A percentile compares a stretch with the other conserved stretches of the same genome.
These are phyloP conservation scores for Coemansia aciculifera DNA, from an alignment of 192 early-diverging fungal genomes.

Conservation along the genomic window DNA sequence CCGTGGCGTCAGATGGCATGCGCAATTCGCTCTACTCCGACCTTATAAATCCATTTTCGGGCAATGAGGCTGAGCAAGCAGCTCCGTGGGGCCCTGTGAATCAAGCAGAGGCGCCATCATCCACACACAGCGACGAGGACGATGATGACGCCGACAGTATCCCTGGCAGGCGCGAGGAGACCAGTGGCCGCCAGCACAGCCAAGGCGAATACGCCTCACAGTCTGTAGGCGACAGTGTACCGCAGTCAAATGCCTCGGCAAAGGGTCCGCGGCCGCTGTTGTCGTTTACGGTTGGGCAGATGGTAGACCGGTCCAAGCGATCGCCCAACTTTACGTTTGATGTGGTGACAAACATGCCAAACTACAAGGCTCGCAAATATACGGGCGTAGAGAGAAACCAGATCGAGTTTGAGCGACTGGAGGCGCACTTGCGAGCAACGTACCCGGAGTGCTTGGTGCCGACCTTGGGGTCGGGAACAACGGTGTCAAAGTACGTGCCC, in stretches of 20 bases:
- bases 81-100: constrained; percentile 11
- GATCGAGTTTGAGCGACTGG: constrained; percentile 53
- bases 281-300: constrained; percentile 38
- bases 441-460: constrained; percentile 58
- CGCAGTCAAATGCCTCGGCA: not conserved
- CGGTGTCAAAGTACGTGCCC: constrained; percentile 49
- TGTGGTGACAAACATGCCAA: constrained; percentile 40
- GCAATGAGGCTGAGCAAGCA: not conserved
- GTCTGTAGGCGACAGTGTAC: not conserved
- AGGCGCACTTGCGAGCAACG: constrained; percentile 50
- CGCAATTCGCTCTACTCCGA: constrained; percentile 22
- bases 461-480: constrained; percentile 43
- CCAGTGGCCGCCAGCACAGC: not conserved
- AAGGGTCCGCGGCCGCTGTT: constrained; percentile 23
- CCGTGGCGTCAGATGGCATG: not conserved
- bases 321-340: constrained; percentile 42
- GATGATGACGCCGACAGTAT: not conserved
- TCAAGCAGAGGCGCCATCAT: not conserved
- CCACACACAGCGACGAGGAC: not conserved
- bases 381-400: constrained; percentile 49
- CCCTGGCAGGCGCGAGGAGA: not conserved
- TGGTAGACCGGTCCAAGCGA: constrained; percentile 54
- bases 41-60: constrained; percentile 33
- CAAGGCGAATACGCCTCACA: not conserved
- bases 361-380: constrained; percentile 55